Base-by-base conservation (phyloP, 2,329 filamentous ascomycete genomes). In the Stachybotrys chartarum region DNA sequence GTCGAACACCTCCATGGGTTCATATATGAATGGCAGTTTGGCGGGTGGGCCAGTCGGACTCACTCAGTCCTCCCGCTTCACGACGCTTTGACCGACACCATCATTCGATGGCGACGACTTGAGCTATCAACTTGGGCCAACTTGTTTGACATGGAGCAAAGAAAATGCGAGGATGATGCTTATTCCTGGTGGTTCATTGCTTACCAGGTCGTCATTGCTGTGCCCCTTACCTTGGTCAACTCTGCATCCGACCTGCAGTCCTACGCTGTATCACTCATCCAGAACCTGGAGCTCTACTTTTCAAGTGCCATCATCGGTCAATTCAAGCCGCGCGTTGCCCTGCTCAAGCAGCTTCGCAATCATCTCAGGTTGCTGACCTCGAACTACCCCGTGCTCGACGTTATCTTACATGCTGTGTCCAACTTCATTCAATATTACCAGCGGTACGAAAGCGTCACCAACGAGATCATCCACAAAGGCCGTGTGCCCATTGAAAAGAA, bases 121-220 rank as follows among this genome's bases (percentile, higher is more conserved):
- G 94, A 99, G 66, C 78, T 99, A 30, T 88, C 89, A 0, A 97
- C 93, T 0, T 99, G 94, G 94, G 86, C 89, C 42, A 88, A 87
- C 47, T 72, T 99, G 3, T 87, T 99, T 57, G 90, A 96, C 61
- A 84, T 89, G 68, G 94, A 99, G 70, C 80, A 85, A 44, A 79
- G 83, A 54, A 91, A 88, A 63, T 91, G 86, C 63, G 78, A 86
- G 24, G 82, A 90, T 51, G 87, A 91, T 65, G 91, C 93, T 3
- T 86, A 85, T 63, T 87, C 88, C 16, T 99, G 94, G 94, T 99
- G 92, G 87, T 99, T 97, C 64, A 81, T 97, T 57, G 91, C 93
- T 1, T 99, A 97, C 65, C 91, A 97, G 70, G 90, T 87, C 5
- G 83, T 96, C 47, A 81, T 99, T 61, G 87, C 85, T 3, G 87